Percentiles rank a stretch among this genome's conserved stretches.
These are phyloP conservation scores for Starmera caribaea DNA, from an alignment of 805 yeast genomes.

Conservation along the genomic window DNA sequence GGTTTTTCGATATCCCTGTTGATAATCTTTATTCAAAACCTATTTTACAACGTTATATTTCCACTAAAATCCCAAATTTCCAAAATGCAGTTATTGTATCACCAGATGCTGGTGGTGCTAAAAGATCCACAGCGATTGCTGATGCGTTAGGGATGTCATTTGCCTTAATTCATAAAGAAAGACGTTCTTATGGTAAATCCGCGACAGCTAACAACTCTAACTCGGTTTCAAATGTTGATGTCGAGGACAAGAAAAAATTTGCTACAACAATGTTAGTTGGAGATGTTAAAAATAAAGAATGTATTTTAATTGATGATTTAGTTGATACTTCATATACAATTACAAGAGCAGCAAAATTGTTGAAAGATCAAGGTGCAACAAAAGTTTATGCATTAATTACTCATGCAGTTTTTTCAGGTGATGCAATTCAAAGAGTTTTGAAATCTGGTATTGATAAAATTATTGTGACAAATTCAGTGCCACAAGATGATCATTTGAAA, in stretches of 20 bases:
- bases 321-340: slow-evolving; percentile 92
- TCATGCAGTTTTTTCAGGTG: slow-evolving; percentile 90
- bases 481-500: slow-evolving; percentile 56
- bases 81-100: slow-evolving; percentile 85
- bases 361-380: slow-evolving; percentile 89
- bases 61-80: slow-evolving; percentile 66
- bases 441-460: slow-evolving; percentile 70
- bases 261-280: slow-evolving; percentile 96
- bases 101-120: slow-evolving; percentile 99
- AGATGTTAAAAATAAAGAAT: slow-evolving; percentile 76
- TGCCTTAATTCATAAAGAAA: slow-evolving; percentile 92
- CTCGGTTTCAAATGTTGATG: slow-evolving; percentile 14
- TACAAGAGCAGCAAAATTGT: slow-evolving; percentile 81
- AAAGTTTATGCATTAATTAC: slow-evolving; percentile 83
- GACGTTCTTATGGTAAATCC: slow-evolving; percentile 37
- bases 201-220: slow-evolving; percentile 10
- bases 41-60: slow-evolving; percentile 74
- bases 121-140: slow-evolving; percentile 90
- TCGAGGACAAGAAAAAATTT: slow-evolving; percentile 25
- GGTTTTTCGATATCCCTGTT: slow-evolving; percentile 92
- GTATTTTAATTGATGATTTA: slow-evolving; percentile 88
- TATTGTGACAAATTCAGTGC: slow-evolving; percentile 85
- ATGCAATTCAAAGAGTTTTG: slow-evolving; percentile 65
- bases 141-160: slow-evolving; percentile 82
- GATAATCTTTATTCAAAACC: slow-evolving; percentile 91